Evolutionary conservation across 192 early-diverging fungal genomes (phyloP), one percentile per base, ranked within the genome.

Genomic region (Nowakowskiella sp.): DNA sequence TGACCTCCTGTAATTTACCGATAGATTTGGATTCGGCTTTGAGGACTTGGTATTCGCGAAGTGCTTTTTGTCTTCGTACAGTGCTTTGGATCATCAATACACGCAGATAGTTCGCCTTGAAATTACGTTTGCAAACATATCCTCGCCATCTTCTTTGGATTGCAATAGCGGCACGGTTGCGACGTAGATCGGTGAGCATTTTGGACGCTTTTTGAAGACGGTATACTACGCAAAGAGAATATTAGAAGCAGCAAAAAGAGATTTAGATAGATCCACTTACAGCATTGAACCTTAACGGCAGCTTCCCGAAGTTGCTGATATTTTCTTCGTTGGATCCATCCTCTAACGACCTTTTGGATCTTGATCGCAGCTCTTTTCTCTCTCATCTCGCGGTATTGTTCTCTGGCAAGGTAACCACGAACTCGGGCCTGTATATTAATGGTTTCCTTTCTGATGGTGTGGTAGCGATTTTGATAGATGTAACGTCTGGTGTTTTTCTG

Each of bases 1-100:
- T 92, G 27, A 85, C 80, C 55, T 97, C 88, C 73, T 97, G 90
- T 65, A 93, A 84, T 55, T 96, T 94, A 51, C 80, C 85, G 10
- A 91, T 88, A 42, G 89, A 91, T 46, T 87, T 72, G 27, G 86
- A 85, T 71, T 99, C 96, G 24, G 82, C 76, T 65, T 88, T 85
- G 53, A 88, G 68, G 30, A 61, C 58, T 42, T 76, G 72, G 44
- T 93, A 66, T 59, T 81, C 79, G 48, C 78, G 78, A 45, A 78
- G 67, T 29, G 93, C 93, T 22, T 55, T 60, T 10, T 72, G 75
- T 16, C 87, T 78, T 49, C 96, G 87, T 23, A 89, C 62, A 44
- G 82, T 83, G 16, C 86, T 80, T 79, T 99, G 96, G 46, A 91
- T 67, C 34, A 83, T 73, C 21, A 89, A 68, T 26, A 99, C 73